phyloP scores from a whole-genome alignment of 2,329 filamentous ascomycete species.

The Aspergillus sp. region DNA sequence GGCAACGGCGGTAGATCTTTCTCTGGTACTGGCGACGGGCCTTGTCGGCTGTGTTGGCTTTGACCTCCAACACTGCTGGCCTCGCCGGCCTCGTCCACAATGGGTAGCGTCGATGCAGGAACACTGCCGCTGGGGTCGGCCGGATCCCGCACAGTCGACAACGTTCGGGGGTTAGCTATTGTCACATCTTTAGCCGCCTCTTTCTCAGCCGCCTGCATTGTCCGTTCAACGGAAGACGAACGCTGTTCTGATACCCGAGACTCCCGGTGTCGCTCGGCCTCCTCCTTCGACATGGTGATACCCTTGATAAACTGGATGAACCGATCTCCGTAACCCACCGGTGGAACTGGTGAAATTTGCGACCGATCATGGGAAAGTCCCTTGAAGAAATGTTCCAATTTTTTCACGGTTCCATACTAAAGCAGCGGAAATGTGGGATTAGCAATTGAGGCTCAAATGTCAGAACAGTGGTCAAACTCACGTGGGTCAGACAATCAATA shows the following conservation, averaged over 20 bases:
- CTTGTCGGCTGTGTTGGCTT: conserved; percentile 51
- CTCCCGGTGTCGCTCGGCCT: conserved; percentile 59
- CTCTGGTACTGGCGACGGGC: conserved; percentile 23
- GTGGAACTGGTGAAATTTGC: conserved; percentile 90
- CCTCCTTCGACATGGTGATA: conserved; percentile 86
- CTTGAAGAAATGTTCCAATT: conserved; percentile 96
- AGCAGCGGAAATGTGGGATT: conserved; percentile 10
- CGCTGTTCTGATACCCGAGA: conserved; percentile 30
- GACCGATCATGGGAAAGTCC: conserved; percentile 78
- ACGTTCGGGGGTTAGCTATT: conserved; percentile 61
- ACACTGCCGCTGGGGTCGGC: conserved; percentile 56
- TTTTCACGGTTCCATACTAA: conserved; percentile 91
- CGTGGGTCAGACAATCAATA: conserved; percentile 96
- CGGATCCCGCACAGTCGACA: conserved; percentile 59
- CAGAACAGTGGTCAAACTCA: conserved; percentile 52
- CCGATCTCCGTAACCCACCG: conserved; percentile 85
- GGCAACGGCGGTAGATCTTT: conserved; percentile 33
- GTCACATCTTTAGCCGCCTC: conserved; percentile 61
- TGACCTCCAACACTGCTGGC: conserved; percentile 64
- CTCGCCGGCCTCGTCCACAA: conserved; percentile 89
- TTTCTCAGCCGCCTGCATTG: conserved; percentile 61
- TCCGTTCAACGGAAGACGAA: conserved; percentile 50
- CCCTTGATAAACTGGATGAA: conserved; percentile 91
- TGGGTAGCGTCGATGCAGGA: conserved; percentile 64
- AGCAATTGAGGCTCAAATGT: background rate